phyloP scores from a whole-genome alignment of 768 basidiomycete species.

The Leccinum variicolor region DNA sequence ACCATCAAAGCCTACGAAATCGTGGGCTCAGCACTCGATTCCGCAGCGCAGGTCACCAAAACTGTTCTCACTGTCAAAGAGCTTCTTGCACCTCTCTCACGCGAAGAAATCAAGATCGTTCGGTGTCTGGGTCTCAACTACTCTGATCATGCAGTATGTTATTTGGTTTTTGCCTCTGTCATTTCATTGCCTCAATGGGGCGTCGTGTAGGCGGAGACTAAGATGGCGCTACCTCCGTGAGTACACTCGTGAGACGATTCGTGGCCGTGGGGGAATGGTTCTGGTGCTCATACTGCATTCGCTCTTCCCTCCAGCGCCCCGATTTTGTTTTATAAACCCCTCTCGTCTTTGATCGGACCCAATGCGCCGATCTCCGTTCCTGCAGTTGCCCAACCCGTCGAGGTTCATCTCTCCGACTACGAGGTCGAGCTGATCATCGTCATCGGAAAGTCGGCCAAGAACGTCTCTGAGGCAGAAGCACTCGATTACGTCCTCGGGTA shows the following conservation, averaged over 20 bases:
- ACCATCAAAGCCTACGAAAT: slow-evolving; percentile 71
- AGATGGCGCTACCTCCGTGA: slow-evolving; percentile 60
- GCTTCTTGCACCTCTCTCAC: slow-evolving; percentile 65
- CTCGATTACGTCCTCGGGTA: slow-evolving; percentile 86
- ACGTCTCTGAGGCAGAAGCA: slow-evolving; percentile 78
- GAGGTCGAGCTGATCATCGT: slow-evolving; percentile 81
- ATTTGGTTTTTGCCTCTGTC: background rate
- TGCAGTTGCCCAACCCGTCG: slow-evolving; percentile 61
- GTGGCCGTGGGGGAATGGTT: background rate
- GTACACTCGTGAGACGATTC: slow-evolving; percentile 17
- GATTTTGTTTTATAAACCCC: slow-evolving; percentile 77
- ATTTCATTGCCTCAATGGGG: background rate
- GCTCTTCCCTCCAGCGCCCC: slow-evolving; percentile 46
- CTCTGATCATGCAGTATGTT: slow-evolving; percentile 72
- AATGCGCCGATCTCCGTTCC: slow-evolving; percentile 64
- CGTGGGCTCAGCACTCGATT: slow-evolving; percentile 63
- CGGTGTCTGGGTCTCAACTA: slow-evolving; percentile 82
- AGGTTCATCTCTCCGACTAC: slow-evolving; percentile 74
- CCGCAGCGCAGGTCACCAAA: slow-evolving; percentile 58
- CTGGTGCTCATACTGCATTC: background rate
- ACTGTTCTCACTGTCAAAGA: slow-evolving; percentile 66
- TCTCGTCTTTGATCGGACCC: slow-evolving; percentile 67
- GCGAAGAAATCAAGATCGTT: slow-evolving; percentile 64
- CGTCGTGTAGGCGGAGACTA: slow-evolving; percentile 57
- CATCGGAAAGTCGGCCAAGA: slow-evolving; percentile 76